Conservation (phyloP, 2,329 filamentous ascomycete genomes). For the Sporothrix variecibatus region DNA sequence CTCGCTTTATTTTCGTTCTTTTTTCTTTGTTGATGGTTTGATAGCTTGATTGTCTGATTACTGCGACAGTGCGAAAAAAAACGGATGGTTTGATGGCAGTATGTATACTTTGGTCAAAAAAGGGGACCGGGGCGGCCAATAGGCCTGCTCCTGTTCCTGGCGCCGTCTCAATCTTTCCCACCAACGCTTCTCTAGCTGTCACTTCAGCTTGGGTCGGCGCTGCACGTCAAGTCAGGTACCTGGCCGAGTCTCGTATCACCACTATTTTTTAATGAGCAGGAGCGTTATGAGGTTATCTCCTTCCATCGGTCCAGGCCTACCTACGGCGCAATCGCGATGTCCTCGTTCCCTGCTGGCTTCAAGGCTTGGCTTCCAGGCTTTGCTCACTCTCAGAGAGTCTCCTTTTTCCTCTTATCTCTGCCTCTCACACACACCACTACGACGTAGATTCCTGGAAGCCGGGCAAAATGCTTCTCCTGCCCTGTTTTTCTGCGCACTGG, state of each 20-base stretch:
- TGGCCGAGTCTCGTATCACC: slow-evolving; percentile 4
- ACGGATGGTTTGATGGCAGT: neutral
- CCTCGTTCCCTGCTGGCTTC: neutral
- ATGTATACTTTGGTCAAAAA: neutral
- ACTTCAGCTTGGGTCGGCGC: neutral
- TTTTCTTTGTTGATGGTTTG: neutral
- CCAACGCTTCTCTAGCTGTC: slow-evolving; percentile 15
- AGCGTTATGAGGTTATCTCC: neutral
- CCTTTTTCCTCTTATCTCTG: neutral
- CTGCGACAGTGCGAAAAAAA: neutral
- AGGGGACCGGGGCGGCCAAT: neutral
- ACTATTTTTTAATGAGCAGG: neutral
- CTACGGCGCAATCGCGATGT: neutral
- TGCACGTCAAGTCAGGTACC: slow-evolving; percentile 9
- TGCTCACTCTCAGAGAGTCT: too few species aligned
- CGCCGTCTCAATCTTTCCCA: neutral
- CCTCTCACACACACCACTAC: neutral
- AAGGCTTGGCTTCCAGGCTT: neutral
- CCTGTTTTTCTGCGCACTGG: neutral
- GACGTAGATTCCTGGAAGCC: neutral
- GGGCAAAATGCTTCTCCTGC: neutral
- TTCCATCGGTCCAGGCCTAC: slow-evolving; percentile 1
- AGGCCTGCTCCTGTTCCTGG: slow-evolving; percentile 2
- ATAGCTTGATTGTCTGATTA: neutral
- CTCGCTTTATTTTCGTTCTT: neutral